phyloP scores from a whole-genome alignment of 2,329 filamentous ascomycete species.

The Aspergillus chevalieri region DNA sequence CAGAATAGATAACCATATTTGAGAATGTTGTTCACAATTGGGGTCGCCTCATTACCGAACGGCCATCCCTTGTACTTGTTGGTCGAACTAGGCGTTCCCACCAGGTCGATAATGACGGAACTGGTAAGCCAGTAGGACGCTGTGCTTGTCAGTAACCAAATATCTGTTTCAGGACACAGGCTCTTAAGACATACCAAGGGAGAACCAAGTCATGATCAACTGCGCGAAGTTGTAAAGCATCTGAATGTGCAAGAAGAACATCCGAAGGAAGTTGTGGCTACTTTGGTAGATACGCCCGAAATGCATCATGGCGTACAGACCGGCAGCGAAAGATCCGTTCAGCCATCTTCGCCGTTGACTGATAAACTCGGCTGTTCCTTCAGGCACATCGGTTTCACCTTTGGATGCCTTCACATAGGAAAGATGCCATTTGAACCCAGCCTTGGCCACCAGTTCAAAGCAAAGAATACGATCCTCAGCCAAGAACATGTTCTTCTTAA shows the following conservation, averaged over 20 bases:
- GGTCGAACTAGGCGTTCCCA: constrained; percentile 59
- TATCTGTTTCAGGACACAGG: neutral
- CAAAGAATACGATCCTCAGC: constrained; percentile 98
- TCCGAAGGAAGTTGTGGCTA: constrained; percentile 90
- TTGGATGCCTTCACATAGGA: constrained; percentile 98
- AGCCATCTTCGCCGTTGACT: constrained; percentile 94
- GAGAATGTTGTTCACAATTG: constrained; percentile 80
- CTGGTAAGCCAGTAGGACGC: constrained; percentile 95
- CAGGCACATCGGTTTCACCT: constrained; percentile 97
- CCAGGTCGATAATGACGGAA: constrained; percentile 92
- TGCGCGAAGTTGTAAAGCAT: constrained; percentile 87
- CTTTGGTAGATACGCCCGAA: constrained; percentile 97
- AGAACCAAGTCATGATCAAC: constrained; percentile 85
- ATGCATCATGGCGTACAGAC: constrained; percentile 93
- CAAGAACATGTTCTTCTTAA: constrained; percentile 99
- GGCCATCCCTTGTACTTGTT: constrained; percentile 65
- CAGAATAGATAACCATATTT: constrained; percentile 89
- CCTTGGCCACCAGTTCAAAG: constrained; percentile 96
- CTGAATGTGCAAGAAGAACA: constrained; percentile 96
- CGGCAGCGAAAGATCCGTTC: constrained; percentile 95
- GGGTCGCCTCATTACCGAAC: constrained; percentile 77
- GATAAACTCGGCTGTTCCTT: constrained; percentile 93
- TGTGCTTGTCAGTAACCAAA: constrained; percentile 28
- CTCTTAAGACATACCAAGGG: constrained; percentile 42
- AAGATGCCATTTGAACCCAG: constrained; percentile 96